These are phyloP conservation scores for Austroboletus novae-zelandiae DNA, from an alignment of 1,284 basidiomycete species.

Conservation along the genomic window DNA sequence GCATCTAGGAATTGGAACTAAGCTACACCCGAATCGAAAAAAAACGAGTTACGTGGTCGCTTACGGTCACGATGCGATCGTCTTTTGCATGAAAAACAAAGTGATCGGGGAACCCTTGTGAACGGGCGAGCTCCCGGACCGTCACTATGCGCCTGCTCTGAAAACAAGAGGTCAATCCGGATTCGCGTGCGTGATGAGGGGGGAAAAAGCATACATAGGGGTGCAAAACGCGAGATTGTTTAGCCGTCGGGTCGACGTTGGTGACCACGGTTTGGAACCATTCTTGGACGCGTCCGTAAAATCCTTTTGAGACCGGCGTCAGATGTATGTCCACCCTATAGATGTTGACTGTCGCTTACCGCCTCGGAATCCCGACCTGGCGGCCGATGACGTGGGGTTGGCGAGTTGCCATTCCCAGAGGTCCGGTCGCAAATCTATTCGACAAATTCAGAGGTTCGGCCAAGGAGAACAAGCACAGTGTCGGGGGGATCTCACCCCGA, in stretches of 20 bases:
- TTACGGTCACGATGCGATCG: constrained; percentile 56
- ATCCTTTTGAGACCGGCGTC: constrained; percentile 36
- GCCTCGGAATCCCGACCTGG: constrained; percentile 44
- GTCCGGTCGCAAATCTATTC: constrained; percentile 15
- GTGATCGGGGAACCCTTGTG: constrained; percentile 73
- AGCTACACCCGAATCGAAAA: constrained; percentile 1
- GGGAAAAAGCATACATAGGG: constrained; percentile 47
- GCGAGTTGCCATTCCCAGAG: constrained; percentile 44
- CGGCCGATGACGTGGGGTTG: constrained; percentile 57
- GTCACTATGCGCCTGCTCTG: constrained; percentile 66
- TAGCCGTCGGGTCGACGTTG: constrained; percentile 71
- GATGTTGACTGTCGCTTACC: constrained; percentile 34
- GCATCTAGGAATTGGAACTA: constrained; percentile 47
- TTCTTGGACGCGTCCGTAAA: constrained; percentile 58
- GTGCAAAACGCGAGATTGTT: constrained; percentile 65
- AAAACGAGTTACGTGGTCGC: constrained; percentile 20
- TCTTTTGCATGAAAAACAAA: constrained; percentile 57
- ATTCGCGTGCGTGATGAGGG: neutral
- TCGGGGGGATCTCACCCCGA: constrained; percentile 39
- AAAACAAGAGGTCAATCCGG: neutral
- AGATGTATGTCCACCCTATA: neutral
- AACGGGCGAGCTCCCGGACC: constrained; percentile 70
- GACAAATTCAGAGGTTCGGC: neutral
- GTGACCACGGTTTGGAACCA: constrained; percentile 72
- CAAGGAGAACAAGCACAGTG: neutral